These are phyloP conservation scores for Lathyrus oleraceus DNA, from an alignment of 306 rosid genomes.

Conservation along the genomic window DNA sequence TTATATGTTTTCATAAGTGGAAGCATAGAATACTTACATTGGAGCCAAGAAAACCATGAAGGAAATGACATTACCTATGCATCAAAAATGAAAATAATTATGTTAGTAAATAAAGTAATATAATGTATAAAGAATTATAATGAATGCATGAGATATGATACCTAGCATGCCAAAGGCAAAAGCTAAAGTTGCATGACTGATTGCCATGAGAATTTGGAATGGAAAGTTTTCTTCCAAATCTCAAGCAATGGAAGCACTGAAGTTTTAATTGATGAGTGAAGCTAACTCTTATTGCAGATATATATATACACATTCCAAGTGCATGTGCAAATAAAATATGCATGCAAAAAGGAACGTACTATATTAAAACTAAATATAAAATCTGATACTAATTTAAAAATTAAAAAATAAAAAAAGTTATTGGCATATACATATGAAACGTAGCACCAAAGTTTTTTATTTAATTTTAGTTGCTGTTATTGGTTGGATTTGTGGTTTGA, in stretches of 20 bases:
- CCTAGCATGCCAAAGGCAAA: constrained; percentile 82
- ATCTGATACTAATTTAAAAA: neutral
- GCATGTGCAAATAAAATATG: neutral
- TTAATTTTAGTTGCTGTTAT: neutral
- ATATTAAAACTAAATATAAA: neutral
- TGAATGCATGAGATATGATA: constrained; percentile 21
- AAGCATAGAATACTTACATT: constrained; percentile 52
- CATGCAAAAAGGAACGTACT: neutral
- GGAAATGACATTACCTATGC: constrained; percentile 77
- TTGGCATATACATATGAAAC: neutral
- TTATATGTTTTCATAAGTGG: neutral
- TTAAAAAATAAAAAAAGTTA: neutral
- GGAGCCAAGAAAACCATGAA: constrained; percentile 91
- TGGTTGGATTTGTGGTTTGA: neutral
- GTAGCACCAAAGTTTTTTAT: neutral
- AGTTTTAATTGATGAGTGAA: neutral
- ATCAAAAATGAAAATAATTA: neutral
- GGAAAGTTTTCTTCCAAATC: no score
- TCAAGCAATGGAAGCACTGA: neutral
- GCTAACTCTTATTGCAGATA: neutral
- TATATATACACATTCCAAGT: neutral
- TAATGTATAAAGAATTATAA: no score
- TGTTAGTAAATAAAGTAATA: no score
- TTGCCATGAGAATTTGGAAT: constrained; percentile 38
- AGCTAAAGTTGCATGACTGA: constrained; percentile 46